Percentiles rank a stretch among this genome's conserved stretches.
Conservation (phyloP, 2,329 filamentous ascomycete species). For the Periconia macrospinosa region DNA sequence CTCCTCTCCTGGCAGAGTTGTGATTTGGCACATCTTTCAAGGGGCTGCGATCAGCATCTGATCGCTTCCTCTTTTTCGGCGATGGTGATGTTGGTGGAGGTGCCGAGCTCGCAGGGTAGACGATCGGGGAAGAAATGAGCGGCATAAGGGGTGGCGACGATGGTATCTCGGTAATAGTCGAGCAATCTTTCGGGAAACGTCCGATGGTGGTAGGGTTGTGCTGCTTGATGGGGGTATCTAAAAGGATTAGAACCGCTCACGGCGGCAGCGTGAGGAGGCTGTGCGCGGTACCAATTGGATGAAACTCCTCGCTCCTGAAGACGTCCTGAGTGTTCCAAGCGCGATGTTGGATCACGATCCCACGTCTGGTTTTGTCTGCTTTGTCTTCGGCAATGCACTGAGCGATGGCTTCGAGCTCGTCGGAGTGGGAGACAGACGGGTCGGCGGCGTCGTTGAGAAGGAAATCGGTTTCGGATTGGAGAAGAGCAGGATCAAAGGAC, state of each 20-base stretch:
- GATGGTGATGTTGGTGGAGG: slow-evolving; percentile 39
- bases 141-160: slow-evolving; percentile 61
- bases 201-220: slow-evolving; percentile 11
- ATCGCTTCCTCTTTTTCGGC: slow-evolving; percentile 43
- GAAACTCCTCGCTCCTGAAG: slow-evolving; percentile 54
- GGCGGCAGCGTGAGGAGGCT: neutral
- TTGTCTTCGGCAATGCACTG: slow-evolving; percentile 46
- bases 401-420: slow-evolving; percentile 53
- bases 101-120: slow-evolving; percentile 57
- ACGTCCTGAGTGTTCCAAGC: slow-evolving; percentile 51
- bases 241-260: slow-evolving; percentile 19
- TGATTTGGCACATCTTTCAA: slow-evolving; percentile 36
- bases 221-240: slow-evolving; percentile 38
- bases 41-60: slow-evolving; percentile 30
- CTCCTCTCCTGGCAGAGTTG: slow-evolving; percentile 38
- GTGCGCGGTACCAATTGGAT: slow-evolving; percentile 33
- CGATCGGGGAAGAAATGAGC: slow-evolving; percentile 61
- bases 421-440: slow-evolving; percentile 39
- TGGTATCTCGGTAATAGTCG: slow-evolving; percentile 19
- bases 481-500: slow-evolving; percentile 55
- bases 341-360: slow-evolving; percentile 56
- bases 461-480: slow-evolving; percentile 48
- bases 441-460: slow-evolving; percentile 17
- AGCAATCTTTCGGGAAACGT: slow-evolving; percentile 13
- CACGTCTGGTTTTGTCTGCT: slow-evolving; percentile 45